phyloP scores from a whole-genome alignment of 352 stramenopile genomes.

The Phytophthora sp. region DNA sequence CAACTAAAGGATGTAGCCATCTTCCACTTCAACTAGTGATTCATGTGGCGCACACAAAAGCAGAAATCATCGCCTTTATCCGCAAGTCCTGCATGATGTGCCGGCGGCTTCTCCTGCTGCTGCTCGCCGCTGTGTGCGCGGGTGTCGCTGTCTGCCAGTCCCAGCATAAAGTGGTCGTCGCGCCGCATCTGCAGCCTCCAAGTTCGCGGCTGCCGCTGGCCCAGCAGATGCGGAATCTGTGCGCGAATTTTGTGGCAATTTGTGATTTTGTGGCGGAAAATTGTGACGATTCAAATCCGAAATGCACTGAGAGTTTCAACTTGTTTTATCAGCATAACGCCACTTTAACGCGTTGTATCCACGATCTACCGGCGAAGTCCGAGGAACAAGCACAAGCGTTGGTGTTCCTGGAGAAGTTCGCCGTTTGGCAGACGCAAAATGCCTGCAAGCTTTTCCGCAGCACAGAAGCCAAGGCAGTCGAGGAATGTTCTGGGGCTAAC shows the following conservation, averaged over 20 bases:
- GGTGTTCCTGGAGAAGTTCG: conserved; percentile 53
- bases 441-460: conserved; percentile 58
- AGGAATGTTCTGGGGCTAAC: conserved; percentile 44
- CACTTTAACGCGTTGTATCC: conserved; percentile 48
- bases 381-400: conserved; percentile 15
- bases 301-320: conserved; percentile 59
- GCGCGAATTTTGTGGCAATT: conserved; percentile 44
- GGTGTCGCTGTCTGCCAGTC: background rate
- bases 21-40: no score
- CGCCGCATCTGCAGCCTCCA: background rate
- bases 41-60: no score
- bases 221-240: conserved; percentile 33
- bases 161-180: background rate
- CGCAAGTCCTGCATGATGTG: background rate
- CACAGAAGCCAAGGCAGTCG: conserved; percentile 52
- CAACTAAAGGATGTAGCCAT: no score
- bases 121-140: conserved; percentile 4
- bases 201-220: background rate
- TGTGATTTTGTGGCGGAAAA: conserved; percentile 48
- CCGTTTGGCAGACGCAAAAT: conserved; percentile 49
- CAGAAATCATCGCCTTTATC: background rate
- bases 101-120: background rate
- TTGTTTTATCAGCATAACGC: conserved; percentile 50
- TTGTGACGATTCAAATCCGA: conserved; percentile 32
- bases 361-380: conserved; percentile 8